Evolutionary conservation across 768 basidiomycete species (phyloP).

Genomic region (Calocybe gangraenosa): DNA sequence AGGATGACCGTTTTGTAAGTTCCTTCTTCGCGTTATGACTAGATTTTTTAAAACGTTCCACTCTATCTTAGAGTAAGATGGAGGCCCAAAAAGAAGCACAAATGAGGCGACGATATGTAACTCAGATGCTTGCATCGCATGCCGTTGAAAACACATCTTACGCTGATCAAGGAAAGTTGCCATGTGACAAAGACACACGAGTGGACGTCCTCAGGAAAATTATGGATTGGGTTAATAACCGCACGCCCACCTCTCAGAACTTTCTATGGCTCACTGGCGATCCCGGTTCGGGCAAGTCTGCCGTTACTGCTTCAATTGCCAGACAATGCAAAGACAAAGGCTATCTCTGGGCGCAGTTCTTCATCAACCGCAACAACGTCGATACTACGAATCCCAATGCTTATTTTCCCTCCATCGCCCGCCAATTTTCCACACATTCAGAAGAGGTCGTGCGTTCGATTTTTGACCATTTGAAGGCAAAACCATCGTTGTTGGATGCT

Average conservation of each 20-base stretch:
- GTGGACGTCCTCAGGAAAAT: conserved; percentile 12
- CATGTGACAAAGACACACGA: conserved; percentile 15
- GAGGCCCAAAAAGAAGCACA: not conserved
- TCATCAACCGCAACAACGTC: conserved; percentile 16
- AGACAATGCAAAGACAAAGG: conserved; percentile 13
- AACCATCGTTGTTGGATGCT: conserved; percentile 10
- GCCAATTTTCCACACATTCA: conserved; percentile 8
- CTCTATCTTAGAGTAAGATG: not conserved
- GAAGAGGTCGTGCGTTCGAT: conserved; percentile 6
- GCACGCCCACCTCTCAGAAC: conserved; percentile 1
- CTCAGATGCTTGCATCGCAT: not conserved
- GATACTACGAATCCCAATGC: conserved; percentile 13
- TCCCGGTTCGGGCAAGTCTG: conserved; percentile 17
- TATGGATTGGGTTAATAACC: conserved; percentile 10
- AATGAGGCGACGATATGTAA: not conserved
- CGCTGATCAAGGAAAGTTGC: conserved; percentile 12
- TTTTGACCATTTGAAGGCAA: conserved; percentile 8
- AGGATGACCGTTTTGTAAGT: not conserved
- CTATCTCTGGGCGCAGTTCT: conserved; percentile 15
- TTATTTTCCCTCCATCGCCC: conserved; percentile 16
- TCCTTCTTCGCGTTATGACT: not conserved
- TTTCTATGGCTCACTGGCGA: conserved; percentile 17
- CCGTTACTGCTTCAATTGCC: conserved; percentile 16
- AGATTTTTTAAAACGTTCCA: not conserved
- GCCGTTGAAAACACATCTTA: conserved; percentile 12